Percentiles rank a stretch among this genome's conserved stretches.
These are phyloP conservation scores for Camellia oleifera DNA, from an alignment of 179 eudicot genomes.

Conservation along the genomic window DNA sequence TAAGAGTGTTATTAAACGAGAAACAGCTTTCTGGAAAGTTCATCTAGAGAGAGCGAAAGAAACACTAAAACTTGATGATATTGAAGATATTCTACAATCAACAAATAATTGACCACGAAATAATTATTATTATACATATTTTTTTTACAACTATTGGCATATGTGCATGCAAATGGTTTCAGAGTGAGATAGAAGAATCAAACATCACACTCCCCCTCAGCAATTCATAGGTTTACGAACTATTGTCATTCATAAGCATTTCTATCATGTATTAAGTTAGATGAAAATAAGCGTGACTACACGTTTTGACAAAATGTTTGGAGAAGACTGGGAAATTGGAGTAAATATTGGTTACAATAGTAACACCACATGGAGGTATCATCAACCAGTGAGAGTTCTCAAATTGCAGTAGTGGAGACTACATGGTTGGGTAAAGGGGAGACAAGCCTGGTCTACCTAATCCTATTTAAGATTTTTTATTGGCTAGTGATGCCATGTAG, in stretches of 20 bases:
- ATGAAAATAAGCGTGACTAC: background rate
- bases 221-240: constrained; percentile 5
- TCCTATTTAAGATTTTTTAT: no score
- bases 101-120: background rate
- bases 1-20: constrained; percentile 4
- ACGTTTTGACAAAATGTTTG: background rate
- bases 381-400: no score
- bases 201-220: background rate
- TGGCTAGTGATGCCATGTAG: no score
- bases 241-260: background rate
- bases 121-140: background rate
- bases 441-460: no score
- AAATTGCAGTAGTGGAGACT: no score
- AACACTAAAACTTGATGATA: background rate
- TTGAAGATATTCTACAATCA: background rate
- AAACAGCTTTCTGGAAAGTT: constrained; percentile 9
- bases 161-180: background rate
- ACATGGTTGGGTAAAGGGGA: no score
- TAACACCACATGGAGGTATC: no score
- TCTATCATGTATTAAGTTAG: background rate
- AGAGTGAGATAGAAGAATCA: background rate
- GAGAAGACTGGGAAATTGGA: background rate
- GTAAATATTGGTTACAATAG: no score
- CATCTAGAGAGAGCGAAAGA: background rate
- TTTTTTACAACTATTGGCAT: background rate